Evolutionary conservation across 371 early-diverging fungal genomes (phyloP), one percentile per base, ranked within the genome.

Genomic region (Mortierella sp.): DNA sequence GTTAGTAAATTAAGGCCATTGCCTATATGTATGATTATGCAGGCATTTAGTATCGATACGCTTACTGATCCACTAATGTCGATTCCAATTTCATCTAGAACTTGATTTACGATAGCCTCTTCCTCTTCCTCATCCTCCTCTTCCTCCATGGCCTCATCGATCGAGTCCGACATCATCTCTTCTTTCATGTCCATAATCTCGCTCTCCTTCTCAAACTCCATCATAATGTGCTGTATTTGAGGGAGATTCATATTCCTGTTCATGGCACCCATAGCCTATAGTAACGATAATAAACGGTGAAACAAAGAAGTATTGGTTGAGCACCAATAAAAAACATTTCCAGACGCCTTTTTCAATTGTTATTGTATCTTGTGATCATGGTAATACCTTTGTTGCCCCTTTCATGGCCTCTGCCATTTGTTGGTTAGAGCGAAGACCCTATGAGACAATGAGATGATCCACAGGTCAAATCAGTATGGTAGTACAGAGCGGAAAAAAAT

Each of bases 121-220:
- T 93, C 92, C 77, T 97, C 98, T 42, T 94, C 95, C 53, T 95
- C 95, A 56, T 97, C 97, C 17, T 93, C 93, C 34, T 95, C 97
- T 66, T 95, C 97, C 40, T 95, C 97, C 90, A 98, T 93, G 31
- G 91, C 95, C 78, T 96, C 97, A 70, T 99, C 98, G 63, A 99
- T 96, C 19, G 95, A 95, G 73, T 99, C 99, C 54, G 93, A 93
- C 96, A 98, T 96, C 95, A 98, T 94, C 75, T 97, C 97, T 65
- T 96, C 96, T 86, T 98, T 98, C 97, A 99, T 97, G 79, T 99
- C 97, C 98, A 99, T 96, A 76, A 96, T 84, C 76, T 96, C 98
- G 40, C 89, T 89, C 85, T 99, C 97, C 81, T 86, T 89, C 81
- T 98, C 97, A 86, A 98, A 99, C 47, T 98, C 97, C 95, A 96